These are phyloP conservation scores for Wallacemonas sp. DNA, from an alignment of 208 protist species.

Conservation along the genomic window DNA sequence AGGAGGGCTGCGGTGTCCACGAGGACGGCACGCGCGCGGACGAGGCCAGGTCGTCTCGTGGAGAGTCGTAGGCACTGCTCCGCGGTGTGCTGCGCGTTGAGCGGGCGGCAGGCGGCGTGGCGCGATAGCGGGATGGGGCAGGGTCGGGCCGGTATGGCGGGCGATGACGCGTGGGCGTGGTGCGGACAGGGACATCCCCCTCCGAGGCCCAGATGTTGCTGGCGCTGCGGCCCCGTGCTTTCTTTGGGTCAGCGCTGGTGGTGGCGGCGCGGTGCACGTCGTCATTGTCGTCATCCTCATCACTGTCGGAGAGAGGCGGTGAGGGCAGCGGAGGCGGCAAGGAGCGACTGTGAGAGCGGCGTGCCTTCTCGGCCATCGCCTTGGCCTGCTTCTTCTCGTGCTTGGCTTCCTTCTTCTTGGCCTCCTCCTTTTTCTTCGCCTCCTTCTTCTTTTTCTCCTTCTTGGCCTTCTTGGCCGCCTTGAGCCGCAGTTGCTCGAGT, in stretches of 20 bases:
- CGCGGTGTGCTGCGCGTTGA: background rate
- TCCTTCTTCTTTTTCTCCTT: slow-evolving; percentile 21
- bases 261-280: background rate
- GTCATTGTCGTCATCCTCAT: background rate
- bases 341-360: slow-evolving; percentile 4
- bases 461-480: slow-evolving; percentile 16
- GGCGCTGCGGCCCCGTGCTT: background rate
- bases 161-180: background rate
- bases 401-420: background rate
- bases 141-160: background rate
- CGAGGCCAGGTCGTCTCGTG: background rate
- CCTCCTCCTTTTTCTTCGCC: slow-evolving; percentile 16
- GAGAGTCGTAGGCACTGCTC: background rate
- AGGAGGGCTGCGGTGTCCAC: background rate
- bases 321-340: slow-evolving; percentile 11
- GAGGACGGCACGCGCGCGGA: background rate
- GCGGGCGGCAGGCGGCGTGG: background rate
- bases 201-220: slow-evolving; percentile 1
- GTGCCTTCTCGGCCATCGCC: background rate
- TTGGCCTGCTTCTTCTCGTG: slow-evolving; percentile 21
- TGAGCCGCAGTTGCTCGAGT: slow-evolving; percentile 5
- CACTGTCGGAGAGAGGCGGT: background rate
- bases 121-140: background rate
- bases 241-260: too few relatives aligned
- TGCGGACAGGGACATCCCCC: background rate